Conservation (phyloP, 768 basidiomycete species). For the Mycena polygramma region DNA sequence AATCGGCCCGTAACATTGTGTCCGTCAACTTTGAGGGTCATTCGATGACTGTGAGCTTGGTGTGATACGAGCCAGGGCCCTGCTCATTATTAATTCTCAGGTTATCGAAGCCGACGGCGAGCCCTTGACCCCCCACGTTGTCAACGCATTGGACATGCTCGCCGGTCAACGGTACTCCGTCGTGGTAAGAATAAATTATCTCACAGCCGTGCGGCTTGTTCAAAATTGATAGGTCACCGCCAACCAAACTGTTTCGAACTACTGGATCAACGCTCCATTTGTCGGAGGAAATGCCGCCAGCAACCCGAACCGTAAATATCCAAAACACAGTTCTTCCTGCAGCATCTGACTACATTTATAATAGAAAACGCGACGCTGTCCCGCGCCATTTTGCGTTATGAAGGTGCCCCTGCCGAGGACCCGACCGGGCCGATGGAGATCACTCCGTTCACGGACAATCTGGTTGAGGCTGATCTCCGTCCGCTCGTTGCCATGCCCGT, state of each 20-base stretch:
- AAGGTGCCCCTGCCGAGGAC: slow-evolving; percentile 48
- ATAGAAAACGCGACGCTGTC: slow-evolving; percentile 33
- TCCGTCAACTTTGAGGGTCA: slow-evolving; percentile 44
- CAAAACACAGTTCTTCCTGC: background rate
- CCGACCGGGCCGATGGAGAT: slow-evolving; percentile 45
- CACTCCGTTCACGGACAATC: slow-evolving; percentile 28
- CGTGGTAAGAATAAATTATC: slow-evolving; percentile 39
- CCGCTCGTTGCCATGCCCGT: slow-evolving; percentile 30
- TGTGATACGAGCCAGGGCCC: background rate
- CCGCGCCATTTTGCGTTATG: slow-evolving; percentile 54
- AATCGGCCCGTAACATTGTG: slow-evolving; percentile 60
- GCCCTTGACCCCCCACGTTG: slow-evolving; percentile 3
- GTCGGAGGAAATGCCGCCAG: slow-evolving; percentile 46
- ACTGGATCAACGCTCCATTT: slow-evolving; percentile 52
- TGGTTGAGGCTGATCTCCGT: slow-evolving; percentile 22
- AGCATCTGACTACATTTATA: background rate
- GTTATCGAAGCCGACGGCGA: slow-evolving; percentile 17
- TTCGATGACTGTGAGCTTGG: slow-evolving; percentile 42
- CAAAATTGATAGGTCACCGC: slow-evolving; percentile 46
- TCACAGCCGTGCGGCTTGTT: background rate
- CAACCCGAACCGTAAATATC: slow-evolving; percentile 40
- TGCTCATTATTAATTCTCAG: slow-evolving; percentile 9
- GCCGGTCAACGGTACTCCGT: slow-evolving; percentile 66
- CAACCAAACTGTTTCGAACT: slow-evolving; percentile 60
- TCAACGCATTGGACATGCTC: slow-evolving; percentile 44